phyloP scores from a whole-genome alignment of 2,329 filamentous ascomycete species.

The Balansia obtecta region DNA sequence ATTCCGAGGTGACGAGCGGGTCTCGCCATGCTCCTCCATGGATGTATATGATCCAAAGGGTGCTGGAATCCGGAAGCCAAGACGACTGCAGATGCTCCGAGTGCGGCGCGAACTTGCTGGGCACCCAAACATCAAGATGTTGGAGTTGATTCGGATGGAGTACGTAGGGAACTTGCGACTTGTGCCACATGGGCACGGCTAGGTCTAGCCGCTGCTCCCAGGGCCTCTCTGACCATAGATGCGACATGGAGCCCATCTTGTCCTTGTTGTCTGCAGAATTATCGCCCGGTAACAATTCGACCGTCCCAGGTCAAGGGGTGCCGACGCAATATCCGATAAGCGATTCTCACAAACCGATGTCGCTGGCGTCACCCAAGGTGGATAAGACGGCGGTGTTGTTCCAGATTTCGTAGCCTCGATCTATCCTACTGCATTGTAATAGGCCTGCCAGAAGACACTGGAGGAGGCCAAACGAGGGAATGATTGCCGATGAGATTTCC shows the following conservation, averaged over 20 bases:
- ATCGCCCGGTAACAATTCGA: no score
- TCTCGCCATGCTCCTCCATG: conserved; percentile 17
- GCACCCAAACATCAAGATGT: conserved; percentile 6
- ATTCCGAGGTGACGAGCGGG: conserved; percentile 11
- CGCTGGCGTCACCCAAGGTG: no score
- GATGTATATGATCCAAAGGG: conserved; percentile 12
- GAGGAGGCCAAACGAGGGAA: no score
- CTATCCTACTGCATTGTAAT: no score
- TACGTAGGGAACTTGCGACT: conserved; percentile 5
- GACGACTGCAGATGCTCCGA: neutral
- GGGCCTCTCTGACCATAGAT: conserved; percentile 2
- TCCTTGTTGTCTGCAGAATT: no score
- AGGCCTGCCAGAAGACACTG: no score
- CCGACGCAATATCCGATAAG: no score
- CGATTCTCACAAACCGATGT: no score
- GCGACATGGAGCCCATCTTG: neutral
- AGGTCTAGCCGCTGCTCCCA: conserved; percentile 1
- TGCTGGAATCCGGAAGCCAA: conserved; percentile 4
- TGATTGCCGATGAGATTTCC: no score
- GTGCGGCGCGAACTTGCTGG: neutral
- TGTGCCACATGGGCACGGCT: conserved; percentile 7
- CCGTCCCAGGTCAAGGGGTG: neutral
- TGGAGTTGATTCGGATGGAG: conserved; percentile 3
- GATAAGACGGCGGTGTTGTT: no score
- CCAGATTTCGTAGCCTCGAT: no score